These are phyloP conservation scores for Nannochloropsis gaditana DNA, from an alignment of 108 stramenopile species.

Conservation along the genomic window DNA sequence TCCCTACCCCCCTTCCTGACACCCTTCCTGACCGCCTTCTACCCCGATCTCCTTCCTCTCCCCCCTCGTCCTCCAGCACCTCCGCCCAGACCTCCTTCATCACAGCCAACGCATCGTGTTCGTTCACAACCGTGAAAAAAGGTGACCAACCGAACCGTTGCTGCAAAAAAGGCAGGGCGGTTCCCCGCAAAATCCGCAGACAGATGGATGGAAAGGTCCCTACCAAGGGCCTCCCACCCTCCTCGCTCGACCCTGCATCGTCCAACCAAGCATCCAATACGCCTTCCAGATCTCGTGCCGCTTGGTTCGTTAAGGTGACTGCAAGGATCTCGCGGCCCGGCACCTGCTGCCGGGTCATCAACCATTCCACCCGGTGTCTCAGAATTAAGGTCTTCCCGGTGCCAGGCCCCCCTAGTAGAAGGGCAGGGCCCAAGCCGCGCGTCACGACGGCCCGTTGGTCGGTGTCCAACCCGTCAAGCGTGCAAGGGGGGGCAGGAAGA, in stretches of 20 bases:
- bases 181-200: background rate
- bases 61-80: background rate
- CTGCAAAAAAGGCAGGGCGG: background rate
- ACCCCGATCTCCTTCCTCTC: background rate
- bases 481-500: background rate
- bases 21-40: background rate
- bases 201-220: constrained; percentile 53
- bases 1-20: background rate
- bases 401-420: constrained; percentile 71
- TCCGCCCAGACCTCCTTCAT: background rate
- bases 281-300: constrained; percentile 28
- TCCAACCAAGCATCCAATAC: background rate
- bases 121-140: background rate
- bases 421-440: constrained; percentile 26
- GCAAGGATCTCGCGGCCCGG: background rate
- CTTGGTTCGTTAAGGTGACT: background rate
- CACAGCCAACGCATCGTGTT: background rate
- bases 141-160: background rate
- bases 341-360: constrained; percentile 41
- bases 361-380: constrained; percentile 72
- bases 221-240: constrained; percentile 23
- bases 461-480: background rate
- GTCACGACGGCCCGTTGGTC: background rate
- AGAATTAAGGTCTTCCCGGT: constrained; percentile 82
- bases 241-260: constrained; percentile 26